Evolutionary conservation across 768 basidiomycete genomes (phyloP).

Genomic region (Chalciporus chontae): DNA sequence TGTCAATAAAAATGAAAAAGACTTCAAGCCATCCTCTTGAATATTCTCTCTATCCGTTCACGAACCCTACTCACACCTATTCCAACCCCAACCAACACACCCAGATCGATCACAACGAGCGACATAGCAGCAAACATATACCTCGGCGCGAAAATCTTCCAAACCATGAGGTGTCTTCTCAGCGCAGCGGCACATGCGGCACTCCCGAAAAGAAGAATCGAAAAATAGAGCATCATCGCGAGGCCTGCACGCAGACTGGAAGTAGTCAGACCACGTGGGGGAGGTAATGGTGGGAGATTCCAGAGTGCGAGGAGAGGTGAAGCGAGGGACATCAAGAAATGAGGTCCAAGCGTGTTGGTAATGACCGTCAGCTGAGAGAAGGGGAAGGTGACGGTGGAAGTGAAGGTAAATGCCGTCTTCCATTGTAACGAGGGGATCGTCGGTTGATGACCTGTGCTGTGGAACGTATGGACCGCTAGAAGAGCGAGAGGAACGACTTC

Average conservation of each 20-base stretch:
- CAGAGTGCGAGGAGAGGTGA: conserved; percentile 74
- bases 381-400: conserved; percentile 63
- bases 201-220: conserved; percentile 59
- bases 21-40: conserved; percentile 13
- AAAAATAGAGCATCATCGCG: conserved; percentile 69
- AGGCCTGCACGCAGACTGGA: conserved; percentile 53
- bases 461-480: conserved; percentile 74
- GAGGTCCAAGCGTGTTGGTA: conserved; percentile 74
- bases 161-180: conserved; percentile 91
- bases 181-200: conserved; percentile 72
- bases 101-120: conserved; percentile 69
- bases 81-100: conserved; percentile 26
- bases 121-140: conserved; percentile 77
- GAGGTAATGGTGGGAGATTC: conserved; percentile 68
- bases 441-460: conserved; percentile 89
- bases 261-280: conserved; percentile 25
- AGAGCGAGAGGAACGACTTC: conserved; percentile 75
- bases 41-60: conserved; percentile 21
- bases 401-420: conserved; percentile 89
- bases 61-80: conserved; percentile 21
- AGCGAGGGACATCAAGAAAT: conserved; percentile 62
- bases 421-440: conserved; percentile 89
- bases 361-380: conserved; percentile 71
- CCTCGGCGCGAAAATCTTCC: conserved; percentile 97
- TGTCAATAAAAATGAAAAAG: too few relatives aligned